phyloP scores from a whole-genome alignment of 2,329 filamentous ascomycete species.

The Colletotrichum ledebouriae region DNA sequence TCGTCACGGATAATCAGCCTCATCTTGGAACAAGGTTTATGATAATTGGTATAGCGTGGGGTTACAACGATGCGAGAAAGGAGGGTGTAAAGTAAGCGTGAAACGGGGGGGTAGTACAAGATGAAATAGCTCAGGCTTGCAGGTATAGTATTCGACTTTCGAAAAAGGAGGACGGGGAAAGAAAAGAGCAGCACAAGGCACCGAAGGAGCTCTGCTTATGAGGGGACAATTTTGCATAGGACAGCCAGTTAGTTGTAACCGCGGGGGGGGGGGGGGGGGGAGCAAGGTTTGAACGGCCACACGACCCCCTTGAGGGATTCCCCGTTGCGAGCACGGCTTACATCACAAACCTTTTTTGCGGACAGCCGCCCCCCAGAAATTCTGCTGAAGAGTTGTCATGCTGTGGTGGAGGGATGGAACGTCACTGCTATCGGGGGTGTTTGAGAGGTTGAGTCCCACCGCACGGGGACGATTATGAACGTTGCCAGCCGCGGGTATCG shows the following conservation, averaged over 20 bases:
- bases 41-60: slow-evolving; percentile 44
- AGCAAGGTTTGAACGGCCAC: slow-evolving; percentile 8
- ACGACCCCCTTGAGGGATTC: slow-evolving; percentile 15
- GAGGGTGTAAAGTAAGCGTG: background rate
- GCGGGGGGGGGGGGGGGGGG: too few species aligned
- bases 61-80: slow-evolving; percentile 18
- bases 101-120: background rate
- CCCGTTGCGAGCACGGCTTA: slow-evolving; percentile 33
- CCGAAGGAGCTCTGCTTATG: slow-evolving; percentile 33
- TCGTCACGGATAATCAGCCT: slow-evolving; percentile 87
- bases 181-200: background rate
- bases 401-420: slow-evolving; percentile 43
- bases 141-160: slow-evolving; percentile 8
- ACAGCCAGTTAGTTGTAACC: too few species aligned
- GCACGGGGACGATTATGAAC: slow-evolving; percentile 33
- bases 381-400: slow-evolving; percentile 31
- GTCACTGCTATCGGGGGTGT: slow-evolving; percentile 42
- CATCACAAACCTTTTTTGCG: slow-evolving; percentile 36
- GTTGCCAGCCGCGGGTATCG: slow-evolving; percentile 39
- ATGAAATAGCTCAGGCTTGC: slow-evolving; percentile 8
- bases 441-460: slow-evolving; percentile 29
- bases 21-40: slow-evolving; percentile 63
- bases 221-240: slow-evolving; percentile 17
- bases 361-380: slow-evolving; percentile 22
- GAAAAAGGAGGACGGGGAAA: slow-evolving; percentile 11